Conservation (phyloP, 2,329 filamentous ascomycete genomes). For the Fusarium bactridioides region DNA sequence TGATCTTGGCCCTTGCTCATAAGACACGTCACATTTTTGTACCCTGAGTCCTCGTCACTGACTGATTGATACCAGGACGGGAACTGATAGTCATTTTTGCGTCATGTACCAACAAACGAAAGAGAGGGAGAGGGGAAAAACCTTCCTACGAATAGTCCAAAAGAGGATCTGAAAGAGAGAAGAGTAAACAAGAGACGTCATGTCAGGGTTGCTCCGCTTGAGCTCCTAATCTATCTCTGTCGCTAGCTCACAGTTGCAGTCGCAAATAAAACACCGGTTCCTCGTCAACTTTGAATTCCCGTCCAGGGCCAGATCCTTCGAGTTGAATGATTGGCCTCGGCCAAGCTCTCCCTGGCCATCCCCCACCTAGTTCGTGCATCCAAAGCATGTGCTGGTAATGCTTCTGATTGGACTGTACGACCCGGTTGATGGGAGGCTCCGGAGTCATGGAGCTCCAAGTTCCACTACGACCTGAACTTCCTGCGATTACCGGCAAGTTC, state of each 20-base stretch:
- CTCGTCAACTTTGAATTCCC: constrained; percentile 15
- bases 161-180: constrained; percentile 17
- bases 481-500: constrained; percentile 23
- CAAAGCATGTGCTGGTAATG: constrained; percentile 33
- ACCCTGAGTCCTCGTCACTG: constrained; percentile 28
- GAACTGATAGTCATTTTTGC: constrained; percentile 28
- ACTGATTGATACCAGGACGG: constrained; percentile 28
- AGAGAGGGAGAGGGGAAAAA: background rate
- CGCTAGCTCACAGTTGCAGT: constrained; percentile 19
- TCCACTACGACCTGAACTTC: constrained; percentile 25
- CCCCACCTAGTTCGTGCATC: constrained; percentile 35
- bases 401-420: constrained; percentile 44
- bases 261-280: constrained; percentile 15
- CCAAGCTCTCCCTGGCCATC: constrained; percentile 20
- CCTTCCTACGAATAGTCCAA: constrained; percentile 2
- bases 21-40: constrained; percentile 36
- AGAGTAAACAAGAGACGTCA: constrained; percentile 34
- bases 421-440: constrained; percentile 40
- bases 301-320: constrained; percentile 18
- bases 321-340: constrained; percentile 28
- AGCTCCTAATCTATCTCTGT: constrained; percentile 21
- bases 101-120: constrained; percentile 9
- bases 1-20: constrained; percentile 20
- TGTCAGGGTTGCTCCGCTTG: constrained; percentile 18
- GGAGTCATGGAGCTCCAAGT: constrained; percentile 39